Conservation (phyloP, 306 rosid genomes). For the Trifolium dubium region DNA sequence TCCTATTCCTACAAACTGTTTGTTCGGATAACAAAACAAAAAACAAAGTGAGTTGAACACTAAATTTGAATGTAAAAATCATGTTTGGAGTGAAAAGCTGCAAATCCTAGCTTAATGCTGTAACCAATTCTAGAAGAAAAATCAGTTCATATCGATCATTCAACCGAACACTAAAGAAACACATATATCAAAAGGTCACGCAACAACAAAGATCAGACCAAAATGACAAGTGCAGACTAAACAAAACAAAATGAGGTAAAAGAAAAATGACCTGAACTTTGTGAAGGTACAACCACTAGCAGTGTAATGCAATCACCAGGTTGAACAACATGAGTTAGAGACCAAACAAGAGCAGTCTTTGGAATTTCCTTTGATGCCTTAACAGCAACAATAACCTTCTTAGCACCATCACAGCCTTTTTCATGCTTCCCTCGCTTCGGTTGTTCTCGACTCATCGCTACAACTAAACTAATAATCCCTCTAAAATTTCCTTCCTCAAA, state of each 20-base stretch:
- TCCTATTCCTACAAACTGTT: not conserved
- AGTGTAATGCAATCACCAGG: conserved; percentile 97
- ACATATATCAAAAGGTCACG: not conserved
- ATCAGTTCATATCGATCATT: no score
- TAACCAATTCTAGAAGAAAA: no score
- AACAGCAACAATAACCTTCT: conserved; percentile 94
- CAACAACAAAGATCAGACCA: not conserved
- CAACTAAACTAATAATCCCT: conserved; percentile 36
- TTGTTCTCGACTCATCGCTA: conserved; percentile 73
- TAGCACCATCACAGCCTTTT: conserved; percentile 72
- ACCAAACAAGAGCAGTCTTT: conserved; percentile 94
- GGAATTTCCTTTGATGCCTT: conserved; percentile 95
- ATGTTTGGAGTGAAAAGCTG: no score
- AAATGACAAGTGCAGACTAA: not conserved
- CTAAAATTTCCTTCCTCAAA: conserved; percentile 30
- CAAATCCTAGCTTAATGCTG: no score
- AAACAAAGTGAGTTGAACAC: no score
- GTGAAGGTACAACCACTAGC: conserved; percentile 89
- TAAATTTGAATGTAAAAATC: no score
- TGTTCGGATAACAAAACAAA: conserved; percentile 10
- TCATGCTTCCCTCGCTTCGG: conserved; percentile 80
- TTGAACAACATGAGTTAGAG: conserved; percentile 96
- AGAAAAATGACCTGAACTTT: conserved; percentile 68
- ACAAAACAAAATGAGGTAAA: conserved; percentile 6
- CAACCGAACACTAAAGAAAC: not conserved